Conservation (phyloP, 2,329 filamentous ascomycete species). For the Alternaria novae-zelandiae region DNA sequence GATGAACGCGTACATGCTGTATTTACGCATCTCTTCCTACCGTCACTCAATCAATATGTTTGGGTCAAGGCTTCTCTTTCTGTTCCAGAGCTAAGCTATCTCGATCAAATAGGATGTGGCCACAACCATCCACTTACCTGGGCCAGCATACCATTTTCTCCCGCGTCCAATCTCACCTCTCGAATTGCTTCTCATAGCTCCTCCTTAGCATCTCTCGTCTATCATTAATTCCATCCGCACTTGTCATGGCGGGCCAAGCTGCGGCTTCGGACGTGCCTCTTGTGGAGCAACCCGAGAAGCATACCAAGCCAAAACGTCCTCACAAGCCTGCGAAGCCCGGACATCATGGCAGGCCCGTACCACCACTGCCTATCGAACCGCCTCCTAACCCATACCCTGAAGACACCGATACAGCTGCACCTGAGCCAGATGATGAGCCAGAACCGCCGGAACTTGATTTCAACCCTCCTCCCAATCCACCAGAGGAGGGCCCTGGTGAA, state of each 20-base stretch:
- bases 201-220: not conserved
- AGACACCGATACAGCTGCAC: not conserved
- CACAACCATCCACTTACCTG: slow-evolving; percentile 3
- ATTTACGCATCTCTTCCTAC: not conserved
- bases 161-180: not conserved
- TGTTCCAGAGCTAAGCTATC: not conserved
- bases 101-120: not conserved
- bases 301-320: not conserved
- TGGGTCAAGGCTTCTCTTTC: not conserved
- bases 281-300: not conserved
- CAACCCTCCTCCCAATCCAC: not conserved
- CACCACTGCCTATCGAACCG: not conserved
- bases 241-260: not conserved
- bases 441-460: not conserved
- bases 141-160: not conserved
- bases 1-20: not conserved
- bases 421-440: not conserved
- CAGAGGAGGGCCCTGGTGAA: not conserved
- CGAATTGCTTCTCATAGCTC: not conserved
- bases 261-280: not conserved
- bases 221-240: not conserved
- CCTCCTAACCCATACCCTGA: not conserved
- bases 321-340: not conserved
- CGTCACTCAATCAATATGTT: not conserved
- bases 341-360: not conserved